These are phyloP conservation scores for Senna tora DNA, from an alignment of 306 rosid genomes.

Conservation along the genomic window DNA sequence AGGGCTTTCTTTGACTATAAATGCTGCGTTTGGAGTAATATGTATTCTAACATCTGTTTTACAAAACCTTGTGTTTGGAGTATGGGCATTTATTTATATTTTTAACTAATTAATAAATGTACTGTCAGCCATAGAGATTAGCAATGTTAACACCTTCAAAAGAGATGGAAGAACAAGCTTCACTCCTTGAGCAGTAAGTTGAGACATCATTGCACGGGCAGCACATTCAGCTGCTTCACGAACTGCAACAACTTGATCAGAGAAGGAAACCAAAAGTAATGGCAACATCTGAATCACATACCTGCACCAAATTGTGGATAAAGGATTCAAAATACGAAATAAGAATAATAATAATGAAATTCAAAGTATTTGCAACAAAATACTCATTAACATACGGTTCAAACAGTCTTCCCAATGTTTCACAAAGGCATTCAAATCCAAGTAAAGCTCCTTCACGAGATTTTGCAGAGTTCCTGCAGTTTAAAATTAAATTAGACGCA, in stretches of 20 bases:
- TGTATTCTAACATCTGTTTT: no score
- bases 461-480: slow-evolving; percentile 87
- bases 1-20: no score
- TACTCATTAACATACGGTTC: slow-evolving; percentile 77
- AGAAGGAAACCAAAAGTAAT: slow-evolving; percentile 88
- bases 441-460: slow-evolving; percentile 93
- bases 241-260: slow-evolving; percentile 96
- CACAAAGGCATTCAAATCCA: slow-evolving; percentile 97
- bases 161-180: slow-evolving; percentile 99
- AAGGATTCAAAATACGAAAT: slow-evolving; percentile 21
- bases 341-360: not conserved
- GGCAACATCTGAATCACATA: slow-evolving; percentile 95
- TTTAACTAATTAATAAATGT: slow-evolving; percentile 6
- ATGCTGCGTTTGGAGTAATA: no score
- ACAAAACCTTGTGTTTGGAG: no score
- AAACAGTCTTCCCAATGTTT: slow-evolving; percentile 88
- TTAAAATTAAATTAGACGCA: slow-evolving; percentile 22
- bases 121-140: slow-evolving; percentile 3
- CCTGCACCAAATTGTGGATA: slow-evolving; percentile 53
- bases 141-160: slow-evolving; percentile 66
- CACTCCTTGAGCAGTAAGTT: slow-evolving; percentile 95
- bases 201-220: slow-evolving; percentile 99
- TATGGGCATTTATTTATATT: no score
- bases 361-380: slow-evolving; percentile 24
- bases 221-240: slow-evolving; percentile 98